Conservation (phyloP, 2,329 filamentous ascomycete genomes). For the Penicillium sumatraense region DNA sequence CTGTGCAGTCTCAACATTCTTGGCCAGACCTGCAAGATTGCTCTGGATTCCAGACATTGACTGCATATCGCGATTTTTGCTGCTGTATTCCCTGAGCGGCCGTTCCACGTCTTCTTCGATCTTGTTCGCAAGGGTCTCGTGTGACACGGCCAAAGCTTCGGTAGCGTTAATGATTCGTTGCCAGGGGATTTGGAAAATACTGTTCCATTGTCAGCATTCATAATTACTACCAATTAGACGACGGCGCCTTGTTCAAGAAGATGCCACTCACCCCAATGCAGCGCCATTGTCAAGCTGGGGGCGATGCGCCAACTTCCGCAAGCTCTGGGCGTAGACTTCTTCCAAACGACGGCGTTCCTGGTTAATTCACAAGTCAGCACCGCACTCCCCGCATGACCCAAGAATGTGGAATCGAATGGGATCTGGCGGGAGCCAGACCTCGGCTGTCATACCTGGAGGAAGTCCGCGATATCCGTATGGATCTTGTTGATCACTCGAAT, state of each 20-base stretch:
- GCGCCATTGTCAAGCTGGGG: constrained; percentile 74
- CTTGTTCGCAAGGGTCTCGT: constrained; percentile 77
- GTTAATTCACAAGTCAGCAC: constrained; percentile 10
- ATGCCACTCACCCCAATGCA: constrained; percentile 77
- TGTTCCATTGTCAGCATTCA: constrained; percentile 46
- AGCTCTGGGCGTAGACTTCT: constrained; percentile 80
- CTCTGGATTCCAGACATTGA: constrained; percentile 79
- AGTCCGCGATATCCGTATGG: constrained; percentile 92
- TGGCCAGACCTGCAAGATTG: constrained; percentile 80
- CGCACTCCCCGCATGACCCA: constrained; percentile 16
- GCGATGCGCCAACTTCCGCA: constrained; percentile 79
- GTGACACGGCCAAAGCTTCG: constrained; percentile 80
- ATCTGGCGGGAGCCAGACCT: constrained; percentile 1
- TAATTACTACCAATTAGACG: background rate
- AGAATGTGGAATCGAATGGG: constrained; percentile 11
- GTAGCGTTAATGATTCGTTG: constrained; percentile 80
- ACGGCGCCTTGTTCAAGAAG: background rate
- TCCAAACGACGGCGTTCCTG: constrained; percentile 93
- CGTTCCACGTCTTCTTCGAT: constrained; percentile 88
- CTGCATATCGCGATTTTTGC: constrained; percentile 73
- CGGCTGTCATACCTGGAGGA: constrained; percentile 75
- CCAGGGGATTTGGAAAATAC: constrained; percentile 90
- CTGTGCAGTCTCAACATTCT: constrained; percentile 81
- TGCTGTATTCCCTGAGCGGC: constrained; percentile 76
- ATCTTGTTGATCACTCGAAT: constrained; percentile 83